These are phyloP conservation scores for Goniomonas avonlea DNA, from an alignment of 78 protist species.

Conservation along the genomic window DNA sequence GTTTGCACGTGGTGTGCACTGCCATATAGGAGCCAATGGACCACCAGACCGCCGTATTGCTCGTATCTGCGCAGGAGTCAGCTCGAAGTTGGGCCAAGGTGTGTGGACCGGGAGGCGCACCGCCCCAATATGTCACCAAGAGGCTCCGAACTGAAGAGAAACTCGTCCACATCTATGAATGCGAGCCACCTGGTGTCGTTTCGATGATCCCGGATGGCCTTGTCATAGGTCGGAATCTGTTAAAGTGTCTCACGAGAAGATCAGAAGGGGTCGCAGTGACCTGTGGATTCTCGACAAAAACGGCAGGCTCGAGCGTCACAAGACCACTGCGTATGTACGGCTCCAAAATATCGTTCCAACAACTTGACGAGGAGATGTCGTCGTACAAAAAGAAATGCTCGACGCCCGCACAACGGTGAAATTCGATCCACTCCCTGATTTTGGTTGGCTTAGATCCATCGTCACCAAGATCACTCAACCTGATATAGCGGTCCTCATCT, in stretches of 20 bases:
- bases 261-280: too few species aligned
- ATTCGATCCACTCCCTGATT: slow-evolving; percentile 18
- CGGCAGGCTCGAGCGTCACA: neutral
- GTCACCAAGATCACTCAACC: too few species aligned
- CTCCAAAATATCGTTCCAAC: neutral
- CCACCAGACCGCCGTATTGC: neutral
- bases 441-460: too few species aligned
- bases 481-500: too few species aligned
- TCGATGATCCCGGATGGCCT: neutral
- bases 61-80: neutral
- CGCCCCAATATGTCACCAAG: too few species aligned
- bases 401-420: slow-evolving; percentile 7
- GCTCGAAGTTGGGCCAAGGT: neutral
- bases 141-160: neutral
- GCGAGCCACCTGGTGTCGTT: slow-evolving; percentile 6
- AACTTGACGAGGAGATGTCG: neutral
- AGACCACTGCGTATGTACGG: neutral
- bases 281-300: too few species aligned
- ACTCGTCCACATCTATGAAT: slow-evolving; percentile 21
- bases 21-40: neutral
- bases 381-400: slow-evolving; percentile 5
- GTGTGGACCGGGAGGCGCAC: neutral
- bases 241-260: too few species aligned
- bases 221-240: neutral
- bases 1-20: neutral